These are phyloP conservation scores for Melastoma candidum DNA, from an alignment of 441 rosid genomes.

Conservation along the genomic window DNA sequence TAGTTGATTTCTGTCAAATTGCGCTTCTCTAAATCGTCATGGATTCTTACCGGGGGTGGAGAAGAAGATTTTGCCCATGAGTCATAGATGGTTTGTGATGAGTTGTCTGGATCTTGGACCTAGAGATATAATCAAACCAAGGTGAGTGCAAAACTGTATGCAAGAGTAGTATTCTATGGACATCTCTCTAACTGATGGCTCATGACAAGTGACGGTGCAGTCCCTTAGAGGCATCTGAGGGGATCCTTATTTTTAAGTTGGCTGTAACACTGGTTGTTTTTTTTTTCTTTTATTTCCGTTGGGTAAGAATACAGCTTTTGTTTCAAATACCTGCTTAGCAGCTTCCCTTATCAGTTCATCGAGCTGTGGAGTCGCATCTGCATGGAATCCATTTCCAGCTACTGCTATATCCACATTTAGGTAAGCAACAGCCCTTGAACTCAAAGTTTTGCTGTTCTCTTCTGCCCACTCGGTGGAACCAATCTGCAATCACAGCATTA, in stretches of 20 bases:
- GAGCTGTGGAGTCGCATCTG: slow-evolving; percentile 78
- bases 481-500: slow-evolving; percentile 28
- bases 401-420: slow-evolving; percentile 68
- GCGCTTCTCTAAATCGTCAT: too few relatives aligned
- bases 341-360: slow-evolving; percentile 60
- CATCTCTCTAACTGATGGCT: too few relatives aligned
- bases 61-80: slow-evolving; percentile 41
- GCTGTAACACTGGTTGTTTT: too few relatives aligned
- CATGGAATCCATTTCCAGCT: slow-evolving; percentile 54
- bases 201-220: too few relatives aligned
- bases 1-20: too few relatives aligned
- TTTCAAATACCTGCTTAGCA: slow-evolving; percentile 45
- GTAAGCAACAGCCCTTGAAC: slow-evolving; percentile 73
- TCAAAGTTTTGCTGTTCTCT: slow-evolving; percentile 65
- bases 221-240: too few relatives aligned
- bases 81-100: slow-evolving; percentile 58
- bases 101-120: slow-evolving; percentile 77
- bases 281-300: too few relatives aligned
- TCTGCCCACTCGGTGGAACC: slow-evolving; percentile 98
- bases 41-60: slow-evolving; percentile 38
- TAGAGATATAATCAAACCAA: slow-evolving; percentile 19
- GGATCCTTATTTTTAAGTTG: too few relatives aligned
- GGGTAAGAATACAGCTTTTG: too few relatives aligned
- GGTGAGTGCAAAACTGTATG: background rate
- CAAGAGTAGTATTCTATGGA: too few relatives aligned